Base-by-base conservation (phyloP, 116 monocot genomes). In the Posidonia oceanica region DNA sequence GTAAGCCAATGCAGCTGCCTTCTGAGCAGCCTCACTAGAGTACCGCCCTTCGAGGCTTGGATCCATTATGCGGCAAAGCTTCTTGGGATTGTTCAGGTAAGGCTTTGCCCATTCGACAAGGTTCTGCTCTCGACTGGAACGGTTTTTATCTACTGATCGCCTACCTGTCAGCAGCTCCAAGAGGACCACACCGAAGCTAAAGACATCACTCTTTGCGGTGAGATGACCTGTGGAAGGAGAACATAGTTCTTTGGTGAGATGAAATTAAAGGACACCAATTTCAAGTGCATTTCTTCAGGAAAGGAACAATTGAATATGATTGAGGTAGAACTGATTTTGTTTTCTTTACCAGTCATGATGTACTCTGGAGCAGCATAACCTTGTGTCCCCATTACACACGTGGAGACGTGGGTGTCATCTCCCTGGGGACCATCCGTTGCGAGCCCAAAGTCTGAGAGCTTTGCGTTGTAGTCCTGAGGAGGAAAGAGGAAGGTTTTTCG, bases 331-430 rank as follows among this genome's bases (percentile, higher is more conserved):
- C 11, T 59, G 18, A 42, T 42, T n/a, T 38, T 39, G 21, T 40
- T 57, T 61, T 69, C 2, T 55, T 62, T 85, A 86, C 86, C 83
- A 18, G 83, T 83, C 83, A 87, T 75, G 66, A 87, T 75, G 68
- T 87, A 87, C 59, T 87, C 87, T 3, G 87, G 87, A 7, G 87
- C 83, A 1, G 83, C 83, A 8, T 87, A 87, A 53, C 87, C 87
- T 1, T 80, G 75, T 0, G 87, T 87, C 29, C 87, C 87, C 83
- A 87, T 83, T 15, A 87, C 68, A 4, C 83, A 75, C 0, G 87
- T 87, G 1, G 87, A 64, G 63, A 83, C 78, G 59, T 83, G 83
- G 11, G 83, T 80, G 8, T 77, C 78, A 21, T 86, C 83, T 18
- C 80, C 86, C 53, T 75, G 69, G 1, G 86, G 86, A 0, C 80